Base-by-base conservation (phyloP, 192 early-diverging fungal genomes). In the Coemansia erecta region DNA sequence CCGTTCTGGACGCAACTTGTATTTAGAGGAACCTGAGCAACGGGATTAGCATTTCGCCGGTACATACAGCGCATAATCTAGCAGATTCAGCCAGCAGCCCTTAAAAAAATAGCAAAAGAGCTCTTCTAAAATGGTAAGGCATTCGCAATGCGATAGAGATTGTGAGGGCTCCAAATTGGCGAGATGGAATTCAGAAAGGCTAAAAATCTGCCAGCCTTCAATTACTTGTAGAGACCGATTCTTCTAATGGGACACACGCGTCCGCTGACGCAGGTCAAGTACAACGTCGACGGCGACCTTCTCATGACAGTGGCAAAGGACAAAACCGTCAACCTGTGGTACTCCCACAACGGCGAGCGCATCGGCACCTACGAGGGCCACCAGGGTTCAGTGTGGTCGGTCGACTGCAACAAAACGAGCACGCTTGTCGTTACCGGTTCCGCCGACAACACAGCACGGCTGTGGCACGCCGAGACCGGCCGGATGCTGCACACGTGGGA, bases 261-360 rank as follows among this genome's bases (percentile, higher is more conserved):
- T 83, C 87, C 97, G 39, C 81, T 99, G 61, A 99, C 97, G 39
- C 94, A 94, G 71, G 88, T 99, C 77, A 92, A 92, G 74, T 99
- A 97, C 88, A 99, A 99, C 85, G 68, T 83, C 33, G 97, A 98
- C 70, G 97, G 97, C 41, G 97, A 99, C 78, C 84, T 99, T 56
- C 80, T 99, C 51, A 96, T 99, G 82, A 91, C 94, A 8, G 88
- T 86, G 51, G 87, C 93, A 35, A 99, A 99, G 80, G 97, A 99
- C 85, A 90, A 89, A 62, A 84, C 90, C 56, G 89, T 91, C 44
- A 93, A 89, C 63, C 90, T 92, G 45, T 99, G 97, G 97, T 98
- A 89, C 69, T 91, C 95, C 44, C 91, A 94, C 80, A 99, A 96
- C 72, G 97, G 97, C 60, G 97, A 99, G 83, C 88, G 93, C 44